Conservation (phyloP, 1,284 basidiomycete genomes). For the Puccinia horiana region DNA sequence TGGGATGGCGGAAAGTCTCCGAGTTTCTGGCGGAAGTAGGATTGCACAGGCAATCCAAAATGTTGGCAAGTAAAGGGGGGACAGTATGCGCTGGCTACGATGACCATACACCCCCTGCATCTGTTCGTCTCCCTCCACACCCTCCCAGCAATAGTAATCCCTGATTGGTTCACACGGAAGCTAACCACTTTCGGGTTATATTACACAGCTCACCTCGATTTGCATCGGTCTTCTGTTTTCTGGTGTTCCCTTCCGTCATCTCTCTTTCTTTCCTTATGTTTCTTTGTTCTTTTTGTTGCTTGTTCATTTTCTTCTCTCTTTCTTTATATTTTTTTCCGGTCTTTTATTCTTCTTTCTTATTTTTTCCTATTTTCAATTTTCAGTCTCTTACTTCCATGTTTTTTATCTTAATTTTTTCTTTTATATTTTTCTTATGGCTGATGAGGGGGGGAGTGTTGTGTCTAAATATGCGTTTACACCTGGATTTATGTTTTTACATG, state of each 20-base stretch:
- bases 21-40: background rate
- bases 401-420: background rate
- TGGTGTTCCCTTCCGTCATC: too few relatives aligned
- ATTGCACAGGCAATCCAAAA: background rate
- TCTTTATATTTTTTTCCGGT: too few relatives aligned
- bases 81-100: background rate
- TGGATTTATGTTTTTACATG: background rate
- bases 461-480: too few relatives aligned
- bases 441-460: background rate
- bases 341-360: too few relatives aligned
- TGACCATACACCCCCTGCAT: too few relatives aligned
- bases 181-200: background rate
- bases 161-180: background rate
- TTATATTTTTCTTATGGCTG: background rate
- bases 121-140: background rate
- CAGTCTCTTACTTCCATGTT: background rate
- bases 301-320: too few relatives aligned
- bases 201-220: too few relatives aligned
- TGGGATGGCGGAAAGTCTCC: background rate
- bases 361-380: too few relatives aligned
- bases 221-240: too few relatives aligned
- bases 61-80: background rate
- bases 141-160: too few relatives aligned
- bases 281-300: too few relatives aligned
- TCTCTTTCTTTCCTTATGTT: too few relatives aligned